Evolutionary conservation across 768 basidiomycete species (phyloP), one percentile per base, ranked within the genome.

Genomic region (Chiua virens): DNA sequence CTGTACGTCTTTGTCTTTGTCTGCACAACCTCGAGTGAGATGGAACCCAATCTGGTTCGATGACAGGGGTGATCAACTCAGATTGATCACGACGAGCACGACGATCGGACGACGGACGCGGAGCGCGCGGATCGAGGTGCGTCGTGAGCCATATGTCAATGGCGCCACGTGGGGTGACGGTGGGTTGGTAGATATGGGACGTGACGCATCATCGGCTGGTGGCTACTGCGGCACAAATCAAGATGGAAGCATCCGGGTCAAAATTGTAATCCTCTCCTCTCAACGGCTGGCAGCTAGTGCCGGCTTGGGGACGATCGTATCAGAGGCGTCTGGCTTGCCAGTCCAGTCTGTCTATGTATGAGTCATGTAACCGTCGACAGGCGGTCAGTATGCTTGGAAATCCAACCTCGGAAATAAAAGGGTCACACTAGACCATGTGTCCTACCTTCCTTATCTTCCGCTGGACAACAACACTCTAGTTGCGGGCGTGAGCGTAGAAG

Each of bases 61-160:
- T 20, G 42, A 40, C 55, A 81, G 80, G 32, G 78, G 78, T 1
- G 70, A 76, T 35, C 71, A 58, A 38, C 65, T 82, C 21, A 69
- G 71, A 40, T 63, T 80, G 45, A 58, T 80, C 18, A 74, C 66
- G 25, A 74, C 69, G 27, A 75, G 73, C 11, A 58, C 67, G 49
- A 59, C 66, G 14, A 51, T 66, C 5, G 74, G 70, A 13, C 17
- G 46, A 5, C 65, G 68, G 3, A 56, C 59, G 18, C 61, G 64
- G 51, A 67, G 69, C n/a, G 70, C 68, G 15, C 70, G 71, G 14
- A 66, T 69, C 41, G 75, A 80, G 64, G 79, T 78, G 59, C 20
- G 64, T 49, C 7, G 14, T 5, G n/a, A 23, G 4, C n/a, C 35
- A 20, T 35, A 10, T 13, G 40, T 32, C n/a, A n/a, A 18, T 10